Evolutionary conservation across 495 filamentous ascomycete species (phyloP), one percentile per base, ranked within the genome.

Genomic region (Thermochaetoides thermophila): DNA sequence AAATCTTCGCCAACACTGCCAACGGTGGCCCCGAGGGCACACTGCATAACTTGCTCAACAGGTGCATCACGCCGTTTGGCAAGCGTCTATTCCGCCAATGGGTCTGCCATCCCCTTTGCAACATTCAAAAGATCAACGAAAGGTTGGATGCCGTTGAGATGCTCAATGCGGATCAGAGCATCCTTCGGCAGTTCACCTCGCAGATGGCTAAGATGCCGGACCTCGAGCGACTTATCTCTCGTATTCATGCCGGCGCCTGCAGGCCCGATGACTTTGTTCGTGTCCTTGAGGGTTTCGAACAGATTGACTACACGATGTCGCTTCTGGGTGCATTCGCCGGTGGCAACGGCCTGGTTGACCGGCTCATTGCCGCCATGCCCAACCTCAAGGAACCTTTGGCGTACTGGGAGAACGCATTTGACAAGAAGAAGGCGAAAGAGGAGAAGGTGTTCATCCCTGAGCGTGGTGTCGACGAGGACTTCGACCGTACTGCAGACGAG

Each of bases 251-350:
- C 5, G 81, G 81, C 3, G 70, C 72, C 18, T 93, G 85, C 60
- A 84, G 74, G 46, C 71, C 85, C 0, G 76, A 84, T 25, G 89
- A 96, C 52, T 99, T 99, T 48, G 73, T 92, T 15, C 74, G 71
- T n/a, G 87, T 96, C 3, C 63, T 99, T 0, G 86, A 99, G 48
- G 91, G 91, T 0, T 99, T 96, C 47, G 91, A 96, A 56, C 87
- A 92, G 53, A 94, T 96, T 12, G 84, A 91, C 27, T 83, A 86
- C 48, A 89, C 81, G 0, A 82, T 92, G 68, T 69, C 72, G 37
- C 66, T 93, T 9, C 68, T 95, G 1, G 64, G 67, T 18, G 64
- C 71, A 10, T 74, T 81, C 48, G 76, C 75, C 17, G 60, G 61
- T 17, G 83, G 78, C 2, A 75, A 83, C 27, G 79, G 84, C 11